These are phyloP conservation scores for Gynostemma pentaphyllum DNA, from an alignment of 306 rosid genomes.

Conservation along the genomic window DNA sequence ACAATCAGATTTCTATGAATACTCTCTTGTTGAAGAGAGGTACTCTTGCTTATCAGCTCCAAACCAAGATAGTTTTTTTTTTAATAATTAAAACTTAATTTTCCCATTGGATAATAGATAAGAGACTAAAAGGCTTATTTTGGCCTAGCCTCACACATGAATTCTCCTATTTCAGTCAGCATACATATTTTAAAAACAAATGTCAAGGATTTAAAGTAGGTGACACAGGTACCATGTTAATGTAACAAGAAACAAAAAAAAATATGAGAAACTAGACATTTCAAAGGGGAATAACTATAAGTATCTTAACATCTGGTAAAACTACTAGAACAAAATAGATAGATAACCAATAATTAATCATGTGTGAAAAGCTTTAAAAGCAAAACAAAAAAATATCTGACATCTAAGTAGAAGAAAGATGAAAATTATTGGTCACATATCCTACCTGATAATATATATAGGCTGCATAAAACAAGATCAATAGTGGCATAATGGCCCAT, in stretches of 20 bases:
- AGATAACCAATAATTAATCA: background rate
- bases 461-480: conserved; percentile 66
- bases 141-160: too few relatives aligned
- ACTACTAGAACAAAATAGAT: background rate
- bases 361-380: background rate
- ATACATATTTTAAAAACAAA: background rate
- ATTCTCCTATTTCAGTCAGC: background rate
- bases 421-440: background rate
- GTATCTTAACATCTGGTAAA: background rate
- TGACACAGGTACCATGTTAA: background rate
- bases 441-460: conserved; percentile 75
- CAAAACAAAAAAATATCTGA: background rate
- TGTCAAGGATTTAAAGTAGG: background rate
- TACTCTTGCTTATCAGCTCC: too few relatives aligned
- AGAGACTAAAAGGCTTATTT: background rate
- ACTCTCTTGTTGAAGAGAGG: too few relatives aligned
- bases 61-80: too few relatives aligned
- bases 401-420: background rate
- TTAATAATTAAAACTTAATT: too few relatives aligned
- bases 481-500: conserved; percentile 82
- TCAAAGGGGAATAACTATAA: background rate
- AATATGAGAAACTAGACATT: background rate
- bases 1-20: too few relatives aligned
- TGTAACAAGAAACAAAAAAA: background rate
- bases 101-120: background rate